Percentiles rank a stretch among this genome's conserved stretches.
These are phyloP conservation scores for Nematodospora anomalae DNA, from an alignment of 1,139 yeast genomes.

Conservation along the genomic window DNA sequence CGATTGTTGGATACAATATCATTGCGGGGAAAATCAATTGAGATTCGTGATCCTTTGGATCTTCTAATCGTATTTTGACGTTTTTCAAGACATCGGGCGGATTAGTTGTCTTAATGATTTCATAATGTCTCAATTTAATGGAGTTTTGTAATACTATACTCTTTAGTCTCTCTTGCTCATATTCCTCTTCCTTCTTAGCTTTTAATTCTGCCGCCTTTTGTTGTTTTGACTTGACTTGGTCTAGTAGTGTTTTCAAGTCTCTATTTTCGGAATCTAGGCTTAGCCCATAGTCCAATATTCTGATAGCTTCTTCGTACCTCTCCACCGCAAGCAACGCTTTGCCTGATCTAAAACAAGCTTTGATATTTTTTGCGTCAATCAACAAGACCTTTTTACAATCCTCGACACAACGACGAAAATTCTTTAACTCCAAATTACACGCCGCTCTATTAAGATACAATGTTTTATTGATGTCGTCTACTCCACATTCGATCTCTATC, in stretches of 20 bases:
- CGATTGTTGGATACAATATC: constrained; percentile 78
- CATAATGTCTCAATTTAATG: constrained; percentile 53
- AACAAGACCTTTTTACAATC: constrained; percentile 77
- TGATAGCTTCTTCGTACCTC: constrained; percentile 69
- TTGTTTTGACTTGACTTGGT: constrained; percentile 42
- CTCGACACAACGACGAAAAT: constrained; percentile 81
- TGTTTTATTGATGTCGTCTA: constrained; percentile 53
- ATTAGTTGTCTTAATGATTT: constrained; percentile 45
- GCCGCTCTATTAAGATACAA: constrained; percentile 85
- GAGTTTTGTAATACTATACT: constrained; percentile 49
- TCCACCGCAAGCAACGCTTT: constrained; percentile 73
- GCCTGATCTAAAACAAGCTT: constrained; percentile 85
- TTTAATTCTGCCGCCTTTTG: constrained; percentile 31
- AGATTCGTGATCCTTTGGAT: constrained; percentile 71
- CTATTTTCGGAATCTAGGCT: constrained; percentile 56
- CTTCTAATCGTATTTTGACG: constrained; percentile 58
- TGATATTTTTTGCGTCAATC: constrained; percentile 67
- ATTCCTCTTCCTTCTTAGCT: constrained; percentile 33
- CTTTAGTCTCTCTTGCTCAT: constrained; percentile 30
- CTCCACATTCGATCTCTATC: constrained; percentile 65
- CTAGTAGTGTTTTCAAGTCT: constrained; percentile 47
- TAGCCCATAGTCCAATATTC: constrained; percentile 64
- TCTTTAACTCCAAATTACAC: constrained; percentile 80
- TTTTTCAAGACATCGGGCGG: constrained; percentile 54
- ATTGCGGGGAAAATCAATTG: constrained; percentile 79